Conservation (phyloP, 306 rosid species). For the Pyrus pyrifolia region DNA sequence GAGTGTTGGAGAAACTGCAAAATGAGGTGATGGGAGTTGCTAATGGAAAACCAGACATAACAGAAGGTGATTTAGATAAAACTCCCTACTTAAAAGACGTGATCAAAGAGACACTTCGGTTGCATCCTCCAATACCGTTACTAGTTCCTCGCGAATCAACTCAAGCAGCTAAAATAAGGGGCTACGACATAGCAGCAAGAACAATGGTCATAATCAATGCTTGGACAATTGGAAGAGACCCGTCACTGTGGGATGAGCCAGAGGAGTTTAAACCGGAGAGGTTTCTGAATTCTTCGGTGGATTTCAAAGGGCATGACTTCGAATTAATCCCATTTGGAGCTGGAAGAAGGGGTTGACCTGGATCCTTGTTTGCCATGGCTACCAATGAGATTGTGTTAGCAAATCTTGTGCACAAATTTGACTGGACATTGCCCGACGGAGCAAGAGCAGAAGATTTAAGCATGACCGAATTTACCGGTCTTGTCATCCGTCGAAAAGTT, state of each 20-base stretch:
- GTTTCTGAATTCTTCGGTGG: not conserved
- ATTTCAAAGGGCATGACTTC: not conserved
- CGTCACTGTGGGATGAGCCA: not conserved
- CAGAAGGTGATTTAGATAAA: conserved; percentile 19
- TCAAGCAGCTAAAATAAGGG: no score
- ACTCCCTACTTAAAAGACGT: conserved; percentile 38
- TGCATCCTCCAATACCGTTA: conserved; percentile 40
- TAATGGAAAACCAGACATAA: not conserved
- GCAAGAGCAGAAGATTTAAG: not conserved
- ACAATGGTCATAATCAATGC: not conserved
- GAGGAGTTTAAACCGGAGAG: not conserved
- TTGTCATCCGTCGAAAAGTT: not conserved
- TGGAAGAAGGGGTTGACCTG: not conserved
- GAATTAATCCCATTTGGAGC: not conserved
- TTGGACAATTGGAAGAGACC: not conserved
- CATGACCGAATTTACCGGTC: not conserved
- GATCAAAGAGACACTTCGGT: conserved; percentile 31
- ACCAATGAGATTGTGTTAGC: not conserved
- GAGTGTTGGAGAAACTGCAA: conserved; percentile 1
- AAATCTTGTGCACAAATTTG: not conserved
- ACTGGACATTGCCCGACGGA: not conserved
- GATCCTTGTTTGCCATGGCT: not conserved
- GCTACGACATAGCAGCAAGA: not conserved
- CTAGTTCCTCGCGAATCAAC: not conserved
- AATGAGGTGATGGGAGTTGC: not conserved